Percentiles rank a stretch among this genome's conserved stretches.
Conservation (phyloP, 768 basidiomycete genomes). For the Boletellus ananiceps region DNA sequence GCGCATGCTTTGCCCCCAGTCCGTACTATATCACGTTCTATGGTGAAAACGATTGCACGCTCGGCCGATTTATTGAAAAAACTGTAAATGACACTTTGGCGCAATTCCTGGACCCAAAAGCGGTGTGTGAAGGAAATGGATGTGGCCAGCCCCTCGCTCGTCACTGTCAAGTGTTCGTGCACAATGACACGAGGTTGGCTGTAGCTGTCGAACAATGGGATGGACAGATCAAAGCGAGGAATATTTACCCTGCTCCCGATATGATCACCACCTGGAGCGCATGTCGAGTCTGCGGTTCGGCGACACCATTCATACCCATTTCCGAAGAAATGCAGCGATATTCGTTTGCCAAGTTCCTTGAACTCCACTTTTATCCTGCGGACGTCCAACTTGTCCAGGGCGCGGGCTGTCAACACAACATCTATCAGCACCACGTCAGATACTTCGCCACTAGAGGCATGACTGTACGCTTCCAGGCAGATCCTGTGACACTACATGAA, state of each 20-base stretch:
- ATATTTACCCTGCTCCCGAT: conserved; percentile 59
- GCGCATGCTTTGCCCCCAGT: conserved; percentile 72
- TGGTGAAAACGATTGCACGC: conserved; percentile 85
- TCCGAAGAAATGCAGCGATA: conserved; percentile 91
- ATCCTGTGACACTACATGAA: conserved; percentile 78
- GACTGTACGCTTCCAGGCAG: conserved; percentile 85
- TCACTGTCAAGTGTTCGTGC: conserved; percentile 89
- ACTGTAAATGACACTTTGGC: conserved; percentile 63
- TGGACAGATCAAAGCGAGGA: conserved; percentile 61
- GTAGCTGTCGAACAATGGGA: conserved; percentile 90
- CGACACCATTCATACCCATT: conserved; percentile 83
- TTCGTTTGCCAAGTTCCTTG: conserved; percentile 94
- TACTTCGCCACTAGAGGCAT: conserved; percentile 83
- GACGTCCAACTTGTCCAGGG: conserved; percentile 81
- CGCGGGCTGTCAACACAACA: conserved; percentile 90
- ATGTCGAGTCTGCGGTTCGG: conserved; percentile 73
- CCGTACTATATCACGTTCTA: conserved; percentile 82
- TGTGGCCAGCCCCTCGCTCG: conserved; percentile 77
- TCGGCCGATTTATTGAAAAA: conserved; percentile 90
- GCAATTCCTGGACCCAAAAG: conserved; percentile 68
- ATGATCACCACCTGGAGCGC: conserved; percentile 88
- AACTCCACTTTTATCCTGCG: conserved; percentile 92
- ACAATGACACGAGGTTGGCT: conserved; percentile 77
- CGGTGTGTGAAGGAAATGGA: conserved; percentile 76
- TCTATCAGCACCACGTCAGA: conserved; percentile 87